Evolutionary conservation across 2,329 filamentous ascomycete species (phyloP), one percentile per base, ranked within the genome.

Genomic region (Byssochlamys sp.): DNA sequence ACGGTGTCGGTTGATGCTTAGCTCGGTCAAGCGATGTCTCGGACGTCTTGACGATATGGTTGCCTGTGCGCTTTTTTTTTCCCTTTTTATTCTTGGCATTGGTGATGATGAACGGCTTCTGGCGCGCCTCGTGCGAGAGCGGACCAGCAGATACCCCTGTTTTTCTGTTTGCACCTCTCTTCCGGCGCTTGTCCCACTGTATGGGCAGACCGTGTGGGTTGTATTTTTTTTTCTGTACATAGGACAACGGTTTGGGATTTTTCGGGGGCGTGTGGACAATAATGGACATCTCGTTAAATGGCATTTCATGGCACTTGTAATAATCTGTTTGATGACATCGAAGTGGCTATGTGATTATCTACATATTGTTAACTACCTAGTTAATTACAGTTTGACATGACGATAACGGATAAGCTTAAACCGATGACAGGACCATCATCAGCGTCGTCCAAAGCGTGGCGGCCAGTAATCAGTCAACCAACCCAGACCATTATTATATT

Each of bases 81-180:
- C 31, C 24, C 7, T 33, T 58, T 45, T 14, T 5, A 52, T 52
- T 35, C 54, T 31, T 51, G 50, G 50, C 27, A 49, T 39, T n/a
- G 11, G 25, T 25, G 19, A 33, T 52, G 39, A 6, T 55, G 45
- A 50, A 56, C 50, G 24, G 56, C 62, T 58, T 62, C 59, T 67
- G 66, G 62, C 59, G 57, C 61, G 56, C 45, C 51, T 52, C 48
- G 57, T 33, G 59, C 52, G 58, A 55, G 61, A 54, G 56, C 55
- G 61, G 63, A 60, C 64, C 66, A 69, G 64, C 69, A 70, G 68
- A 72, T 72, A 72, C 70, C 70, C 70, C 62, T 48, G 59, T 58
- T 54, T 59, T 57, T 50, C 29, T 53, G 57, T 54, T 49, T 48
- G 52, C 25, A 59, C 33, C 58, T 51, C 53, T 57, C 24, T 29